Percentiles rank a stretch among this genome's conserved stretches.
Conservation (phyloP, 1,284 basidiomycete species). For the Kalmanozyma brasiliensis region DNA sequence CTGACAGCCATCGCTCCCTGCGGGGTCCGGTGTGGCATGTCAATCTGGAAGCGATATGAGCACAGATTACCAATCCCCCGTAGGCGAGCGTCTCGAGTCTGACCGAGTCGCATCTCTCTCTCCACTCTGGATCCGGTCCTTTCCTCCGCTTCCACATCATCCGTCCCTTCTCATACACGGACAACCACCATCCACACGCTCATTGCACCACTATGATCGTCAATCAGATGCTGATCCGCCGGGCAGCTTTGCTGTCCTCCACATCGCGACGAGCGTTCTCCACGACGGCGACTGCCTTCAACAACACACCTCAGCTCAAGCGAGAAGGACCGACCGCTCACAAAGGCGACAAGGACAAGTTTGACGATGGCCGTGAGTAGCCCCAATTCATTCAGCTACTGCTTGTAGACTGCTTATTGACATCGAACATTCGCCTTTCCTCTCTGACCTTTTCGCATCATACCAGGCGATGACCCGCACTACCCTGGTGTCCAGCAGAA, state of each 20-base stretch:
- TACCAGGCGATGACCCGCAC: conserved; percentile 38
- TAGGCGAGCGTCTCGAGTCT: background rate
- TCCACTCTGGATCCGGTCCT: no score
- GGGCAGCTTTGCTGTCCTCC: conserved; percentile 12
- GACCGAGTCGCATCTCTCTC: background rate
- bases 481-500: conserved; percentile 41
- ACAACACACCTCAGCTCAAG: conserved; percentile 25
- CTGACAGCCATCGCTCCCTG: no score
- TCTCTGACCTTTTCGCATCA: background rate
- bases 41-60: background rate
- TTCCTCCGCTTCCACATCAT: conserved; percentile 3
- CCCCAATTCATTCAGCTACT: no score
- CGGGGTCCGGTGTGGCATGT: no score
- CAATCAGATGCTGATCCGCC: conserved; percentile 18
- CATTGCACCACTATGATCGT: conserved; percentile 5
- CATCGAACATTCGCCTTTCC: no score
- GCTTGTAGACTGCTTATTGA: background rate
- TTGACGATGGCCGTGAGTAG: conserved; percentile 44
- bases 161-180: no score
- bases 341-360: conserved; percentile 34
- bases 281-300: conserved; percentile 10
- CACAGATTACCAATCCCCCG: conserved; percentile 19
- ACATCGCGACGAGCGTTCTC: conserved; percentile 16
- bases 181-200: no score
- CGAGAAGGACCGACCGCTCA: conserved; percentile 38